Percentiles rank a stretch among this genome's conserved stretches.
Evolutionary conservation across 1,284 basidiomycete genomes (phyloP).

Genomic region (Pisolithus thermaeus): DNA sequence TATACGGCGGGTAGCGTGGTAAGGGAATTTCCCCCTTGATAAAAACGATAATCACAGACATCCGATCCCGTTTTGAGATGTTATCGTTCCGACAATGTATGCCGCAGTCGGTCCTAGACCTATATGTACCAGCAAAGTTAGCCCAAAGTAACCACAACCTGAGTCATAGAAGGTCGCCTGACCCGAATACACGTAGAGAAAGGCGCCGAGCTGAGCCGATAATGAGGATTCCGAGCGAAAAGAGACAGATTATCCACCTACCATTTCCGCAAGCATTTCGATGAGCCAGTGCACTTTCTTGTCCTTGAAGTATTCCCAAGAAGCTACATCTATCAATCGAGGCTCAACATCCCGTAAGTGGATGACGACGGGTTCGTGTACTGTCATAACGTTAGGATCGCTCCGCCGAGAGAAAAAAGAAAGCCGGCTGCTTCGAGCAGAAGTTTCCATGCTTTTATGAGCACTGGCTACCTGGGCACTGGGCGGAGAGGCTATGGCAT

Average conservation of each 20-base stretch:
- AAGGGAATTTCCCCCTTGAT: background rate
- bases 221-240: constrained; percentile 14
- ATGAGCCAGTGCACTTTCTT: constrained; percentile 45
- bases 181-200: constrained; percentile 54
- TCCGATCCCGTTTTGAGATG: constrained; percentile 36
- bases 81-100: constrained; percentile 47
- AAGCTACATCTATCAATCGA: constrained; percentile 34
- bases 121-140: constrained; percentile 15
- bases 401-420: no score
- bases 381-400: no score
- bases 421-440: no score
- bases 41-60: constrained; percentile 35
- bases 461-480: no score
- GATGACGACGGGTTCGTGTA: constrained; percentile 14
- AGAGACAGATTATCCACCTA: constrained; percentile 22
- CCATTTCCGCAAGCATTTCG: constrained; percentile 57
- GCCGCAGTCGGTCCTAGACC: constrained; percentile 56
- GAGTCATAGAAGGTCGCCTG: constrained; percentile 7
- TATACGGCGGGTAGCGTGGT: constrained; percentile 20
- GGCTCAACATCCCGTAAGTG: constrained; percentile 37
- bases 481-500: no score
- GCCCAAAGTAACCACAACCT: background rate
- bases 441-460: no score
- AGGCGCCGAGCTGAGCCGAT: constrained; percentile 34
- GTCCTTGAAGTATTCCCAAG: constrained; percentile 53